Conservation (phyloP, 106 monocot species). For the Xerophyta viscosa region DNA sequence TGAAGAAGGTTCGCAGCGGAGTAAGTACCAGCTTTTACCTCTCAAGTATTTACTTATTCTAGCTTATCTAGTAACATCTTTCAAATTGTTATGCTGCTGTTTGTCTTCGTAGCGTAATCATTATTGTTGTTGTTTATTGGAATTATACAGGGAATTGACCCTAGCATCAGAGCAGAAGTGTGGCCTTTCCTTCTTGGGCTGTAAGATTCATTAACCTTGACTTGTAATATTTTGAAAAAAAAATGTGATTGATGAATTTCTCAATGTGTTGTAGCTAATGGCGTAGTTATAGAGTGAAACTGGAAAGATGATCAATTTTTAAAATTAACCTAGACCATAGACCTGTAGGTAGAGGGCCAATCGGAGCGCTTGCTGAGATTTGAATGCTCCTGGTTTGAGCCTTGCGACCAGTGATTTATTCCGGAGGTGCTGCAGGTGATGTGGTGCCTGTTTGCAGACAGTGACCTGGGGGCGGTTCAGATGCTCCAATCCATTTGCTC, state of each 20-base stretch:
- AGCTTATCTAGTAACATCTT: neutral
- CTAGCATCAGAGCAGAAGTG: conserved; percentile 71
- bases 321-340: too few species aligned
- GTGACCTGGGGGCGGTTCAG: too few species aligned
- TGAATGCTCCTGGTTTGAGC: too few species aligned
- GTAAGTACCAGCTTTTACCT: conserved; percentile 25
- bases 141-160: conserved; percentile 80
- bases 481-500: too few species aligned
- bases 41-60: neutral
- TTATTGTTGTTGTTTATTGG: neutral
- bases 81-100: neutral
- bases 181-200: conserved; percentile 97
- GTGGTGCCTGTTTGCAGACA: too few species aligned
- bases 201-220: conserved; percentile 39
- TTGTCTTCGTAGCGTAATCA: conserved; percentile 1
- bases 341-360: too few species aligned
- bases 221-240: neutral
- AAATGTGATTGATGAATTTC: neutral
- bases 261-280: too few species aligned
- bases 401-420: too few species aligned
- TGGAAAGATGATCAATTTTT: too few species aligned
- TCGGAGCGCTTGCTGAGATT: too few species aligned
- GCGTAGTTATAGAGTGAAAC: too few species aligned
- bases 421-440: too few species aligned
- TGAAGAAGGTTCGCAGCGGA: conserved; percentile 73